Percentiles rank a stretch among this genome's conserved stretches.
phyloP scores from a whole-genome alignment of 2,329 filamentous ascomycete genomes.

The Calonectria fujianensis region DNA sequence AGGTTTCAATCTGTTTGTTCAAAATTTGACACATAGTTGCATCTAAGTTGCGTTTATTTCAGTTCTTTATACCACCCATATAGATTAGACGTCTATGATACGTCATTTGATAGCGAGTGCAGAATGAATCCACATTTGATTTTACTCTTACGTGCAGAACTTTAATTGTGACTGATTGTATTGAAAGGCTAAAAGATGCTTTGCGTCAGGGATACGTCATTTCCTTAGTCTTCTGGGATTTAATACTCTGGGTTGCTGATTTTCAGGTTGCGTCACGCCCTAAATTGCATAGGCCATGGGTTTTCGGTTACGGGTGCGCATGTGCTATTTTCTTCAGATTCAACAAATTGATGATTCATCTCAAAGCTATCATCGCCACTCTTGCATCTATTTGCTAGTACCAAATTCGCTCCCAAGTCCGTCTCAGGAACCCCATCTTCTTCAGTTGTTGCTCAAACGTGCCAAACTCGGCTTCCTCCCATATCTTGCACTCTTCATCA shows the following conservation, averaged over 20 bases:
- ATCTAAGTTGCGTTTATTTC: not conserved
- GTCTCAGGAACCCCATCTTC: conserved; percentile 7
- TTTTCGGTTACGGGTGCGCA: not conserved
- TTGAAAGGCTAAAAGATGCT: too few relatives aligned
- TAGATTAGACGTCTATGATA: not conserved
- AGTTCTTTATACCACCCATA: not conserved
- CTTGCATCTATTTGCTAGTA: not conserved
- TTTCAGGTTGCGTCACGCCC: too few relatives aligned
- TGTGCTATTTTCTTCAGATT: not conserved
- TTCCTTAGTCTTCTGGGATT: too few relatives aligned
- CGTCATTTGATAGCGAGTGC: not conserved
- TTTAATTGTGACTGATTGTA: not conserved
- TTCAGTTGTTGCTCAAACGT: not conserved
- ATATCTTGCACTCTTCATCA: conserved; percentile 26
- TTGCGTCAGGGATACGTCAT: too few relatives aligned
- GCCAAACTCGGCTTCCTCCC: conserved; percentile 4
- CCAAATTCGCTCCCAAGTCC: conserved; percentile 12
- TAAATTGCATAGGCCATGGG: too few relatives aligned
- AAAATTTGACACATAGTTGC: not conserved
- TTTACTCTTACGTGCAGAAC: not conserved
- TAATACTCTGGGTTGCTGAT: too few relatives aligned
- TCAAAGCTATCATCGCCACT: not conserved
- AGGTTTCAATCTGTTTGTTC: not conserved
- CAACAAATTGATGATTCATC: not conserved
- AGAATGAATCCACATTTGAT: not conserved